These are phyloP conservation scores for Solanum chacoense DNA, from an alignment of 305 asterid genomes.

Conservation along the genomic window DNA sequence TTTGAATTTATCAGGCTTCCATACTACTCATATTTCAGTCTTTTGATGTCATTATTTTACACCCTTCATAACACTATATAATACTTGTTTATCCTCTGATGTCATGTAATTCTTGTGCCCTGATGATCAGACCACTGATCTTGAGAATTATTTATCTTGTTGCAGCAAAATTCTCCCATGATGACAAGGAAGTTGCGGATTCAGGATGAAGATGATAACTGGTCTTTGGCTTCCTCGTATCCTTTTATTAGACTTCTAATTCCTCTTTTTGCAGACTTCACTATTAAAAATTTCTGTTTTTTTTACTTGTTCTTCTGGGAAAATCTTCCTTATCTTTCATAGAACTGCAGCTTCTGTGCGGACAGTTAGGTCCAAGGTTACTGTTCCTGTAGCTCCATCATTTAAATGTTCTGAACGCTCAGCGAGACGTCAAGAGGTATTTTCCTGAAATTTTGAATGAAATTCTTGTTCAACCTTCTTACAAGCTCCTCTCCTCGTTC, in stretches of 20 bases:
- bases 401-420: slow-evolving; percentile 53
- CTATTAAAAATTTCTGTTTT: background rate
- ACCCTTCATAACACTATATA: background rate
- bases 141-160: slow-evolving; percentile 8
- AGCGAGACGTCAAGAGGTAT: slow-evolving; percentile 78
- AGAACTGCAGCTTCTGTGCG: slow-evolving; percentile 62
- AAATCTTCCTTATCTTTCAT: slow-evolving; percentile 28
- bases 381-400: slow-evolving; percentile 70
- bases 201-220: slow-evolving; percentile 60
- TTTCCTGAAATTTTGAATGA: background rate
- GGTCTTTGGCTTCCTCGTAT: slow-evolving; percentile 74
- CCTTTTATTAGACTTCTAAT: slow-evolving; percentile 19
- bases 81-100: background rate
- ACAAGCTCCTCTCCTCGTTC: background rate
- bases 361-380: slow-evolving; percentile 40
- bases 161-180: slow-evolving; percentile 32
- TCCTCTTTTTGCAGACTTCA: background rate
- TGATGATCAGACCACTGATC: background rate
- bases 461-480: slow-evolving; percentile 3
- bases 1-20: background rate
- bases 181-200: slow-evolving; percentile 20
- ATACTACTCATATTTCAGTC: background rate
- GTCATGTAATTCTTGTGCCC: background rate
- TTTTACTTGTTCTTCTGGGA: slow-evolving; percentile 1
- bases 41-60: background rate